Percentiles rank a stretch among this genome's conserved stretches.
phyloP scores from a whole-genome alignment of 129 eudicot genomes.

The Rutidosis leptorrhynchoides region DNA sequence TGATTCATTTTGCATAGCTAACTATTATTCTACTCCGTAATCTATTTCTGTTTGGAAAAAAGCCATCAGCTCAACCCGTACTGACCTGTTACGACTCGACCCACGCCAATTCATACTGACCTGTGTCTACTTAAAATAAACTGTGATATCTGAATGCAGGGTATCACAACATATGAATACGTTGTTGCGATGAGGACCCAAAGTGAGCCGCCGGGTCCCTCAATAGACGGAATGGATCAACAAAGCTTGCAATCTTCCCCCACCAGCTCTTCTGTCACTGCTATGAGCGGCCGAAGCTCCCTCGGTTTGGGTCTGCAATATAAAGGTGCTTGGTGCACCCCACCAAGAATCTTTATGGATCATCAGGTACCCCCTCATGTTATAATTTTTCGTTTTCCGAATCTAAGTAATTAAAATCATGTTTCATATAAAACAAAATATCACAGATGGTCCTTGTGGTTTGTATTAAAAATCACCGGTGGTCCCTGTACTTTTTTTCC shows the following conservation, averaged over 20 bases:
- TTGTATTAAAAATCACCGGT: too few relatives aligned
- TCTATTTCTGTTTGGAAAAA: not conserved
- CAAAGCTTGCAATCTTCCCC: constrained; percentile 73
- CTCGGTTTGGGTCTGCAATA: constrained; percentile 77
- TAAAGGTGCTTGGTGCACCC: constrained; percentile 97
- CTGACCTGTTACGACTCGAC: not conserved
- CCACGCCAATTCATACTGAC: too few relatives aligned
- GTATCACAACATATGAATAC: constrained; percentile 89
- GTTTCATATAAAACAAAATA: too few relatives aligned
- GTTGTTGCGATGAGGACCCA: constrained; percentile 94
- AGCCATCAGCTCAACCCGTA: not conserved
- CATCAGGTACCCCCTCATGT: constrained; percentile 76
- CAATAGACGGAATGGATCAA: constrained; percentile 59
- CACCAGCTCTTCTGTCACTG: constrained; percentile 78
- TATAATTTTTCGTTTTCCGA: too few relatives aligned
- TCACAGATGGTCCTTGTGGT: too few relatives aligned
- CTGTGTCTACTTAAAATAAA: too few relatives aligned
- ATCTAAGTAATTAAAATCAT: too few relatives aligned
- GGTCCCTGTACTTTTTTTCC: too few relatives aligned
- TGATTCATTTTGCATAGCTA: not conserved
- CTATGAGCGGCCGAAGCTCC: constrained; percentile 87
- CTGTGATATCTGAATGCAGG: constrained; percentile 41
- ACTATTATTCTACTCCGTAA: too few relatives aligned
- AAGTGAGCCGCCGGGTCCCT: constrained; percentile 64
- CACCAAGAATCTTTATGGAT: constrained; percentile 92